Base-by-base conservation (phyloP, 306 rosid species). In the Lathyrus oleraceus region DNA sequence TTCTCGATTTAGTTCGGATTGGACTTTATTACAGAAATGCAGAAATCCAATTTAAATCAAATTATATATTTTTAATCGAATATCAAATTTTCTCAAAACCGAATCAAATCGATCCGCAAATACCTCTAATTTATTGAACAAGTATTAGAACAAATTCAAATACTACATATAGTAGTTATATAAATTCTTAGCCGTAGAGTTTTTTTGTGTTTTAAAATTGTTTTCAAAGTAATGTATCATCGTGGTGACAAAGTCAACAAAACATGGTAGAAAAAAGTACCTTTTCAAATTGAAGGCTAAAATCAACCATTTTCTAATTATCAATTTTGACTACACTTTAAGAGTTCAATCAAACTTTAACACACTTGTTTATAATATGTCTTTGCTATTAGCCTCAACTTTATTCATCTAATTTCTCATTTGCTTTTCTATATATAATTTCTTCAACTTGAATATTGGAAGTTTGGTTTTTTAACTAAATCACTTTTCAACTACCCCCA, bases 401-500 rank as follows among this genome's bases (percentile, higher is more conserved):
- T 27, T 57, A 27, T 27, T 27, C 39, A 27, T 5, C 30, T 25
- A 52, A 4, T 51, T 52, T 52, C 35, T 54, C 61, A 23, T 23
- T 21, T 54, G 35, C 8, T 21, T 5, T 48, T 11, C 32, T 21
- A 20, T 4, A 21, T 11, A 10, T 23, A 54, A 16, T 54, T 54
- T 54, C 25, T 17, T 12, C 17, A 49, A 17, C 25, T 17, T 54
- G 35, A 25, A 7, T 7, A 57, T 13, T 57, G 20, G 5, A 57
- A 13, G 12, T 57, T 57, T 57, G 62, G 30, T 57, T 57, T 57
- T 27, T 54, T 4, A 57, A 27, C 16, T 57, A 27, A 56, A 57
- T 57, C 39, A n/a, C 44, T 69, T 36, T 61, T 61, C 28, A 66
- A 71, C 61, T 25, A 43, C 78, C 35, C 61, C 15, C 14, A 27